Evolutionary conservation across 1,284 basidiomycete genomes (phyloP).

Genomic region (Earliella scabrosa): DNA sequence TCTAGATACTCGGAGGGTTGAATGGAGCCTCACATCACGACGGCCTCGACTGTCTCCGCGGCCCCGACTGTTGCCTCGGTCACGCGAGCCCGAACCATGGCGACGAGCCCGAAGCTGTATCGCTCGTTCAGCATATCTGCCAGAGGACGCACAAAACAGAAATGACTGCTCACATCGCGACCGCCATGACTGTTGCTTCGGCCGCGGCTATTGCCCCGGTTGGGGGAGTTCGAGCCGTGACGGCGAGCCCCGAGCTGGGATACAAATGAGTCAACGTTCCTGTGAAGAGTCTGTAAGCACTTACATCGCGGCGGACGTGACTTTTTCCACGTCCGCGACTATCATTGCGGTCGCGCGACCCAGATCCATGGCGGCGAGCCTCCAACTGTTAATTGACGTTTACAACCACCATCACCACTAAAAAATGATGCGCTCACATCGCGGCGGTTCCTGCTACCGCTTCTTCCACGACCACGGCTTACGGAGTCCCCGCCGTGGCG

Average conservation of each 20-base stretch:
- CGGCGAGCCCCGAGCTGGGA: slow-evolving; percentile 14
- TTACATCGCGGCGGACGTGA: slow-evolving; percentile 2
- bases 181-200: slow-evolving; percentile 9
- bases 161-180: not conserved
- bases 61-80: slow-evolving; percentile 2
- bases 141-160: not conserved
- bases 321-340: slow-evolving; percentile 1
- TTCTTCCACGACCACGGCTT: not conserved
- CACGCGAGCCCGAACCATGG: slow-evolving; percentile 13
- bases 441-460: slow-evolving; percentile 6
- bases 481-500: slow-evolving; percentile 25
- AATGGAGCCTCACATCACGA: slow-evolving; percentile 1
- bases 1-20: too few relatives aligned
- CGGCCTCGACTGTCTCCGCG: slow-evolving; percentile 6
- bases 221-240: slow-evolving; percentile 21
- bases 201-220: slow-evolving; percentile 13
- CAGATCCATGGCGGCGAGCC: slow-evolving; percentile 16
- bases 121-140: not conserved
- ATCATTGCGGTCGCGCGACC: slow-evolving; percentile 16
- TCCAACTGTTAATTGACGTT: too few relatives aligned
- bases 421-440: not conserved
- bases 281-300: too few relatives aligned
- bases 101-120: slow-evolving; percentile 9
- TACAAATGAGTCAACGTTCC: not conserved
- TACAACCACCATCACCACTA: too few relatives aligned